phyloP scores from a whole-genome alignment of 139 green algal genomes.

The Chlorella sp. region DNA sequence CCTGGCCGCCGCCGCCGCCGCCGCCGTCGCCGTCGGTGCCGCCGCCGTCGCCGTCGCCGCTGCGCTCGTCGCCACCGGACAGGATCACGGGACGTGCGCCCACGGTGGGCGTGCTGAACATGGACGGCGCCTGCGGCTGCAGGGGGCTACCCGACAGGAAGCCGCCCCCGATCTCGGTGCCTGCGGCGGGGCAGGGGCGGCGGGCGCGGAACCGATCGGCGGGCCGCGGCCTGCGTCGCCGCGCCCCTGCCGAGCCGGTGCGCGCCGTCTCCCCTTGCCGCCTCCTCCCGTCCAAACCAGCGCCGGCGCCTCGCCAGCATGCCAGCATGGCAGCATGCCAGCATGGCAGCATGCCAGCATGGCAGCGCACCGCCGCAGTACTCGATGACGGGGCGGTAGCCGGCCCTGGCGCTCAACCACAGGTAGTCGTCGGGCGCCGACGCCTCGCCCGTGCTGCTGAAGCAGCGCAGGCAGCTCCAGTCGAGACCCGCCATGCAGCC shows the following conservation, averaged over 20 bases:
- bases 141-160: slow-evolving; percentile 77
- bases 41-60: slow-evolving; percentile 11
- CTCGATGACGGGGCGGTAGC: slow-evolving; percentile 89
- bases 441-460: slow-evolving; percentile 71
- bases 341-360: background rate
- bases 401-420: slow-evolving; percentile 61
- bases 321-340: background rate
- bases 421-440: slow-evolving; percentile 66
- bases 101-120: slow-evolving; percentile 73
- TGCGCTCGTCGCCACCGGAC: background rate
- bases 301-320: no score
- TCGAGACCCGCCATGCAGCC: slow-evolving; percentile 57
- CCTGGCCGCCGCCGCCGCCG: slow-evolving; percentile 23
- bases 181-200: no score
- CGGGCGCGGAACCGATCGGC: no score
- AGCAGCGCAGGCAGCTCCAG: slow-evolving; percentile 62
- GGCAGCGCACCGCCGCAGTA: slow-evolving; percentile 77
- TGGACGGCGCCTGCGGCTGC: slow-evolving; percentile 72
- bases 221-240: no score
- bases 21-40: slow-evolving; percentile 55
- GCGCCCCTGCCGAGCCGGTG: no score
- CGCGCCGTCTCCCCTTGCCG: no score
- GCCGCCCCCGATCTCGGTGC: slow-evolving; percentile 91
- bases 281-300: no score
- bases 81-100: slow-evolving; percentile 54